A percentile compares a stretch with the other conserved stretches of the same genome.
Conservation (phyloP, 208 protist species). For the Kentomonas sorsogonicus region DNA sequence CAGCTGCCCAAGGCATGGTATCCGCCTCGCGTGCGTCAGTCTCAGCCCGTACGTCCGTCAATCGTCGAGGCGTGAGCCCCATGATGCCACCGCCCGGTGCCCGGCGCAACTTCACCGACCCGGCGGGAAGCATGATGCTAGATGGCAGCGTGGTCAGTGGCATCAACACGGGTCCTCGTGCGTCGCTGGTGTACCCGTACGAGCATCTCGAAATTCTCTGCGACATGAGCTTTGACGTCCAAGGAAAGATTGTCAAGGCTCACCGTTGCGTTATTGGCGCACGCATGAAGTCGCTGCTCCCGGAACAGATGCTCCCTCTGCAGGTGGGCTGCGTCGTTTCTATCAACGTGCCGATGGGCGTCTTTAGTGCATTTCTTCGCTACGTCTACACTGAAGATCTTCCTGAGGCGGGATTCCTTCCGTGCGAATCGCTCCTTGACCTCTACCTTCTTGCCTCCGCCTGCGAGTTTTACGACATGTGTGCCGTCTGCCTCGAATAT, state of each 20-base stretch:
- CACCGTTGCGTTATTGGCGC: slow-evolving; percentile 87
- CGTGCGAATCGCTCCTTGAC: slow-evolving; percentile 73
- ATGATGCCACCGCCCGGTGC: too few relatives aligned
- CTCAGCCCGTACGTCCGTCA: too few relatives aligned
- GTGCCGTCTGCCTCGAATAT: slow-evolving; percentile 57
- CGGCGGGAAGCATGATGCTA: too few relatives aligned
- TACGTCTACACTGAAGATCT: slow-evolving; percentile 87
- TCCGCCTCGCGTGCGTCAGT: too few relatives aligned
- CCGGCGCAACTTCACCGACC: too few relatives aligned
- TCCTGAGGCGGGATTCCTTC: slow-evolving; percentile 66
- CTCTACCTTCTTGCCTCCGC: slow-evolving; percentile 72
- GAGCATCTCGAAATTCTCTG: slow-evolving; percentile 70
- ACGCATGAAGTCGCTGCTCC: slow-evolving; percentile 73
- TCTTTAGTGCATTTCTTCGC: slow-evolving; percentile 78
- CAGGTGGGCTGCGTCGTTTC: slow-evolving; percentile 73
- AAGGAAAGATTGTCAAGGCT: slow-evolving; percentile 70
- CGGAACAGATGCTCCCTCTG: slow-evolving; percentile 69
- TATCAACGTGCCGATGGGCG: slow-evolving; percentile 66
- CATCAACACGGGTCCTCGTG: slow-evolving; percentile 13
- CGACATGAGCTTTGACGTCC: slow-evolving; percentile 88
- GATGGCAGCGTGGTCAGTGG: not conserved
- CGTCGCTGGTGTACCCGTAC: slow-evolving; percentile 75
- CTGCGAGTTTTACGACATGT: slow-evolving; percentile 82
- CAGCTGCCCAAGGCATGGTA: too few relatives aligned
- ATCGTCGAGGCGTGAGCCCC: too few relatives aligned